Evolutionary conservation across 2,329 filamentous ascomycete genomes (phyloP).

Genomic region (Venturia carpophila): DNA sequence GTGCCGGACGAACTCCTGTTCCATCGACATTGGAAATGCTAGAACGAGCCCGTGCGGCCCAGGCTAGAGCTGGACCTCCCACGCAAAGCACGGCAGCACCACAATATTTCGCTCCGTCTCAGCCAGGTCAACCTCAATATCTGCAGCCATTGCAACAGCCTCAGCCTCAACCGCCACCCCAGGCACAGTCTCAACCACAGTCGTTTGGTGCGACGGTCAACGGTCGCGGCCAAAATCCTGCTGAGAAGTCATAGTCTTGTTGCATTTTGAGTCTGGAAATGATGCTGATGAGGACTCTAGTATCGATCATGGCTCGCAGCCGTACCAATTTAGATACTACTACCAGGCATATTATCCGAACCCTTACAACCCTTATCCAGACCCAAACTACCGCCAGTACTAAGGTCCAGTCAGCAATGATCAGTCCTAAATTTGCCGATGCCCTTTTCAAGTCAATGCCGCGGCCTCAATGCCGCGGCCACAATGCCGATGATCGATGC

Average conservation of each 20-base stretch:
- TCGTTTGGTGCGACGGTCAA: slow-evolving; percentile 6
- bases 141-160: neutral
- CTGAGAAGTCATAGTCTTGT: neutral
- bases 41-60: slow-evolving; percentile 14
- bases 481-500: neutral
- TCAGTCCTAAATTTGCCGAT: neutral
- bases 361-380: too few species aligned
- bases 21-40: slow-evolving; percentile 14
- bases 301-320: too few species aligned
- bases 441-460: neutral
- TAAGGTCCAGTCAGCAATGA: neutral
- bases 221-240: neutral
- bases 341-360: too few species aligned
- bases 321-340: too few species aligned
- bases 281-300: neutral
- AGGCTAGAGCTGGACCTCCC: slow-evolving; percentile 12
- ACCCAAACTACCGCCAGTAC: neutral
- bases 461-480: neutral
- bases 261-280: neutral
- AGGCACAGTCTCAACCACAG: neutral
- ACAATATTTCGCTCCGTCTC: neutral
- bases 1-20: neutral
- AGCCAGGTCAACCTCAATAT: slow-evolving; percentile 12
- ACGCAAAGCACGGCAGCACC: neutral
- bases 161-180: neutral